Evolutionary conservation across 352 stramenopile genomes (phyloP), one percentile per base, ranked within the genome.

Genomic region (Hyaloperonospora brassicae): DNA sequence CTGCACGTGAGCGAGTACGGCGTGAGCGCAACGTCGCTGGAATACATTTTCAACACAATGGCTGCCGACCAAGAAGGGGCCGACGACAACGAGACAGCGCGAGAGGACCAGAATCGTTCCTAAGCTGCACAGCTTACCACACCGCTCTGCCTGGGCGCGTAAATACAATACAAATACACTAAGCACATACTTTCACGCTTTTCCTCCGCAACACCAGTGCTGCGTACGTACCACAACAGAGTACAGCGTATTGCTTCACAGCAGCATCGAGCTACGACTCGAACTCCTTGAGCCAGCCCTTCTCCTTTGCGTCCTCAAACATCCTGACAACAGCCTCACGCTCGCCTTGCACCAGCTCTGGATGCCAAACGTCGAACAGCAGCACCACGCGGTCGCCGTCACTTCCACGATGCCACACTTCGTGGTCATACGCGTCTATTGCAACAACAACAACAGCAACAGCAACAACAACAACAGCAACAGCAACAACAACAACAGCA

Each of bases 21-120:
- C 35, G 73, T 97, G 47, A 91, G 79, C 43, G 86, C 96, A 52
- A 90, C 85, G 25, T 94, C 87, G 23, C 70, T 97, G 21, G 90
- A 97, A 63, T 77, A 94, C 57, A 93, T 97, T 55, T 97, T 97
- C 77, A 97, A 96, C 64, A 72, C 73, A 59, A 95, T 97, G 75
- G 90, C 88, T 1, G 68, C 66, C 8, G 65, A 92, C 46, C 83
- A 95, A 64, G 70, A 73, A 34, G 71, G 83, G n/a, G 84, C 49
- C 65, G 57, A 2, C 38, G 79, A 41, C 59, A 31, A 3, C 27
- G 70, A 23, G 67, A 57, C n/a, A 78, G 76, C 44, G 65, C 49
- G 44, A 60, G 62, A 56, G 62, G 27, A 65, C 25, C 24, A 48
- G 6, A 39, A 52, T 23, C 38, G 61, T 13, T 61, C 51, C 50